Conservation (phyloP, 2,329 filamentous ascomycete genomes). For the Raffaelea arxii region DNA sequence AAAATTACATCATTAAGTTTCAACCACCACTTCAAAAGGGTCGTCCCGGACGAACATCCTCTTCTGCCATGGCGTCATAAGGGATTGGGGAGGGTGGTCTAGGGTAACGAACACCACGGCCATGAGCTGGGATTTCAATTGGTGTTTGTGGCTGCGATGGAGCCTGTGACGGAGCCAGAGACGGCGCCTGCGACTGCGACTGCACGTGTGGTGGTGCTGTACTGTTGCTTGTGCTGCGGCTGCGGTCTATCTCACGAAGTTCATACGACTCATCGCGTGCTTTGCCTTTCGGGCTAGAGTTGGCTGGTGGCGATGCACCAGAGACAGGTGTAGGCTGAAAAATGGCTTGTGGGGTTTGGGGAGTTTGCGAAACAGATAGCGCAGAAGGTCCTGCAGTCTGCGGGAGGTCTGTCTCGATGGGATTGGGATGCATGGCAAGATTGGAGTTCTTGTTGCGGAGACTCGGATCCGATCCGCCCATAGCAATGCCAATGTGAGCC, state of each 20-base stretch:
- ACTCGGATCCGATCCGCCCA: conserved; percentile 28
- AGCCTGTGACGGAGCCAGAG: too few relatives aligned
- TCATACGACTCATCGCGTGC: conserved; percentile 34
- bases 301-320: conserved; percentile 13
- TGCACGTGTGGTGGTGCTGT: conserved; percentile 24
- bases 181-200: not conserved
- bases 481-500: conserved; percentile 29
- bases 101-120: conserved; percentile 19
- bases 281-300: too few relatives aligned
- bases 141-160: not conserved
- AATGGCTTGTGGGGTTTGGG: not conserved
- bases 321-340: not conserved
- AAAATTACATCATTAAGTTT: not conserved
- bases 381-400: too few relatives aligned
- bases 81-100: not conserved
- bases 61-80: conserved; percentile 8
- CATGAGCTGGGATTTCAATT: conserved; percentile 33
- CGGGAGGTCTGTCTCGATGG: too few relatives aligned
- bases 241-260: conserved; percentile 33
- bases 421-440: conserved; percentile 14
- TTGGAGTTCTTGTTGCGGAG: conserved; percentile 20
- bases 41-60: conserved; percentile 5
- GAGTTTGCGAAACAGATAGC: not conserved
- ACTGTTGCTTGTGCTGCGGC: conserved; percentile 25
- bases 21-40: conserved; percentile 7